Percentiles rank a stretch among this genome's conserved stretches.
Evolutionary conservation across 805 yeast species (phyloP).

Genomic region (Lachancea mirantina): DNA sequence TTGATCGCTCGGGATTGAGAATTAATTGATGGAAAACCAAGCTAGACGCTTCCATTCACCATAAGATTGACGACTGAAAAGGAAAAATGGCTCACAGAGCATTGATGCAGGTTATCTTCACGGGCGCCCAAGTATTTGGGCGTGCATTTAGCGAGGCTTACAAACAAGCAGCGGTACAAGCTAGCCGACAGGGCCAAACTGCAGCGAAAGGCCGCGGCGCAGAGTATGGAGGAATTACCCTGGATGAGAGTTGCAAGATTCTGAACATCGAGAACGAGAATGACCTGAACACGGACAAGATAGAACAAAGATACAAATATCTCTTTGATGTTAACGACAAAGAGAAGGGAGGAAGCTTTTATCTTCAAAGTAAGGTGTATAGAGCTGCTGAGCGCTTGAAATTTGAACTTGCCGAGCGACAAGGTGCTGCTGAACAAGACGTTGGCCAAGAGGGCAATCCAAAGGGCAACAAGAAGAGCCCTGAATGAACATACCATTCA

Average conservation of each 20-base stretch:
- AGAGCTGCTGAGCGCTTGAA: constrained; percentile 90
- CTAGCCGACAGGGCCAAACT: constrained; percentile 62
- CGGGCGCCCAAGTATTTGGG: constrained; percentile 95
- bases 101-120: constrained; percentile 77
- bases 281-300: constrained; percentile 47
- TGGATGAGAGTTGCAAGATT: constrained; percentile 89
- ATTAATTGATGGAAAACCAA: too few relatives aligned
- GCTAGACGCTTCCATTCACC: too few relatives aligned
- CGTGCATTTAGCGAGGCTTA: constrained; percentile 95
- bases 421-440: constrained; percentile 11
- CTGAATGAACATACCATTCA: too few relatives aligned
- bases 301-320: constrained; percentile 68
- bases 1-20: too few relatives aligned
- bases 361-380: constrained; percentile 85
- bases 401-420: constrained; percentile 48
- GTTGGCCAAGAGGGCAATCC: constrained; percentile 7
- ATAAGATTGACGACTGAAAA: too few relatives aligned
- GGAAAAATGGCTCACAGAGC: constrained; percentile 88
- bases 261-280: constrained; percentile 63
- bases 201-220: constrained; percentile 37
- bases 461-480: constrained; percentile 6
- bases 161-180: constrained; percentile 90
- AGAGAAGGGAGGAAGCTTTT: constrained; percentile 94
- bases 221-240: constrained; percentile 65
- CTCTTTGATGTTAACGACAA: constrained; percentile 83